Percentiles rank a stretch among this genome's conserved stretches.
phyloP scores from a whole-genome alignment of 2,329 filamentous ascomycete species.

The Pseudocercospora cruenta region DNA sequence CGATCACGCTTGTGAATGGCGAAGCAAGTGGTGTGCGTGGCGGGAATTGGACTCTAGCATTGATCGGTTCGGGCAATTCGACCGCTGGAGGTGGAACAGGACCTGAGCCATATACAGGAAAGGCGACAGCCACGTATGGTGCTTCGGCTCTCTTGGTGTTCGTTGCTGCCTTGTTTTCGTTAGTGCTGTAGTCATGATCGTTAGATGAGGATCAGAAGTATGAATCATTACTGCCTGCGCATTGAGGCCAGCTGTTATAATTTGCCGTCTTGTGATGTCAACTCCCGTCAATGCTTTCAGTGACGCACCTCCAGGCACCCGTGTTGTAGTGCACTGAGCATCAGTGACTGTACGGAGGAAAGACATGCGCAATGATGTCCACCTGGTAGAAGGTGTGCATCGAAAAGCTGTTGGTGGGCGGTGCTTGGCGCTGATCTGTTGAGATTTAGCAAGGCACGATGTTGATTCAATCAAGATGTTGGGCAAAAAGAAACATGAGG shows the following conservation, averaged over 20 bases:
- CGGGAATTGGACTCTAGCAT: constrained; percentile 33
- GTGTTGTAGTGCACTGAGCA: neutral
- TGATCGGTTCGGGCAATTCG: constrained; percentile 3
- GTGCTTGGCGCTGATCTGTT: neutral
- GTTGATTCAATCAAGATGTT: neutral
- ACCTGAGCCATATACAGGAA: neutral
- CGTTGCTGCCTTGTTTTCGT: neutral
- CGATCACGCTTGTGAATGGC: constrained; percentile 30
- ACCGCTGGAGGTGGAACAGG: neutral
- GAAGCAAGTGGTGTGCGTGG: constrained; percentile 30
- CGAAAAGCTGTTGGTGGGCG: neutral
- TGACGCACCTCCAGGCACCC: neutral
- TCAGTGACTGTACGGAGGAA: neutral
- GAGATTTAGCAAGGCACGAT: neutral
- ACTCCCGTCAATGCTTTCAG: neutral
- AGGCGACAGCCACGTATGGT: neutral
- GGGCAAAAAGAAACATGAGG: neutral
- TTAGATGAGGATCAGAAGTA: neutral
- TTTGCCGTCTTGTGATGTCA: neutral
- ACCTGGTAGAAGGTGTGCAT: no score
- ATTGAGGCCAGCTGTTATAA: neutral
- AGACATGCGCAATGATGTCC: neutral
- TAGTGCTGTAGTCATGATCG: neutral
- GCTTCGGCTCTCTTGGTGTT: neutral
- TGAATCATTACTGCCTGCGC: neutral